Evolutionary conservation across 306 rosid genomes (phyloP), one percentile per base, ranked within the genome.

Genomic region (Cotoneaster glaucophyllus): DNA sequence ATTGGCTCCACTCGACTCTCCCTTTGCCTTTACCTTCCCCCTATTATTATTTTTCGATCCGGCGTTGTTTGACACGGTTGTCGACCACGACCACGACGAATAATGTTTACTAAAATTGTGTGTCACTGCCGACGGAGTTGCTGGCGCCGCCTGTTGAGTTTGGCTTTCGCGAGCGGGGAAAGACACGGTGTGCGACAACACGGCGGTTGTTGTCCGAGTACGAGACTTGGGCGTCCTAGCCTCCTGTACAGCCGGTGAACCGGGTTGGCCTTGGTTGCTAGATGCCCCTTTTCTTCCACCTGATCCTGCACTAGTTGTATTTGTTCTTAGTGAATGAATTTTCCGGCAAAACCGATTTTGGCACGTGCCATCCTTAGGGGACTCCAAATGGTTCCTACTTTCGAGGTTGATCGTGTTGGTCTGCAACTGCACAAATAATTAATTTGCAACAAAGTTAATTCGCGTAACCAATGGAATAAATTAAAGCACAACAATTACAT

Each of bases 351-450:
- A n/a, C 7, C 73, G 71, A 45, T 80, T 83, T 68, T 74, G 83
- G 54, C 82, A 71, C 85, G 79, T 80, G 69, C 82, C 86, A 29
- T 81, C 84, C 69, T 70, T 52, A 11, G 76, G 14, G 41, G 85
- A 15, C 45, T 76, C 74, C 17, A 14, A 19, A 19, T 37, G 82
- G 50, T 34, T 63, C 44, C 67, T 68, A 21, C 44, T 64, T 18
- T 76, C 78, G 54, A 66, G 81, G 70, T 6, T 69, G 75, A 11
- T 34, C 66, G 25, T 4, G 67, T 37, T 28, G 25, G 24, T 15
- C 21, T 57, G 62, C 26, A 57, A 9, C 6, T 11, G 28, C 28
- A 10, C 61, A 54, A 18, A 54, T n/a, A 54, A 54, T 54, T 54
- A 1, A 18, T 54, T 50, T 14, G 14, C 19, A 14, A 48, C 53